Evolutionary conservation across 768 basidiomycete genomes (phyloP), one percentile per base, ranked within the genome.

Genomic region (Mycena floridula): DNA sequence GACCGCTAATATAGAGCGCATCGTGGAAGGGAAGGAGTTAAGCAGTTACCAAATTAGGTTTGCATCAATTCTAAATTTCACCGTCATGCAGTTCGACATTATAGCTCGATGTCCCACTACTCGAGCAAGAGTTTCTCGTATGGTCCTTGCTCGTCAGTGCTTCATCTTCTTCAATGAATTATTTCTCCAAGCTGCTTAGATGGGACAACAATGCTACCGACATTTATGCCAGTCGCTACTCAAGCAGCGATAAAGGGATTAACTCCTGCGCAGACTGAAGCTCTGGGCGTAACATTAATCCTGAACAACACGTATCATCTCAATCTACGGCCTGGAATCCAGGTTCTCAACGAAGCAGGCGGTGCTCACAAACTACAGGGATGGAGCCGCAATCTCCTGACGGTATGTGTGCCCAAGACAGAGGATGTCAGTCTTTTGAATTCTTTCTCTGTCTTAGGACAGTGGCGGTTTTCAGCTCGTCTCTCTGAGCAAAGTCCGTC

Each of bases 191-290:
- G 32, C 37, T 40, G 3, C 16, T 20, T 49, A 89, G 88, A 91
- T 67, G 89, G 88, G 7, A 66, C 75, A 28, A 92, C 89, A 2
- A 79, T 85, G 72, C 67, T 92, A 16, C 90, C 90, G 2, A 89
- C 90, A 0, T 94, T 94, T 55, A 94, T 93, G 91, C 91, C 90
- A 3, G 89, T 93, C 7, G 90, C 89, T 3, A 94, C 91, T 4
- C 91, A 94, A 58, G 89, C 85, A 15, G 86, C 90, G 5, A 89
- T 94, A 57, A 95, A 95, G 63, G 89, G 90, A 3, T 65, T 94
- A n/a, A 90, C 89, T 5, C 64, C 88, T 16, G 84, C 88, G 47
- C 88, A 93, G 63, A 80, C 87, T 28, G 87, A 92, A 58, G 71
- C 81, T 3, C 72, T 92, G 1, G 89, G 89, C 1, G 73, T 92